phyloP scores from a whole-genome alignment of 257 asterid species.

The Solanum pimpinellifolium region DNA sequence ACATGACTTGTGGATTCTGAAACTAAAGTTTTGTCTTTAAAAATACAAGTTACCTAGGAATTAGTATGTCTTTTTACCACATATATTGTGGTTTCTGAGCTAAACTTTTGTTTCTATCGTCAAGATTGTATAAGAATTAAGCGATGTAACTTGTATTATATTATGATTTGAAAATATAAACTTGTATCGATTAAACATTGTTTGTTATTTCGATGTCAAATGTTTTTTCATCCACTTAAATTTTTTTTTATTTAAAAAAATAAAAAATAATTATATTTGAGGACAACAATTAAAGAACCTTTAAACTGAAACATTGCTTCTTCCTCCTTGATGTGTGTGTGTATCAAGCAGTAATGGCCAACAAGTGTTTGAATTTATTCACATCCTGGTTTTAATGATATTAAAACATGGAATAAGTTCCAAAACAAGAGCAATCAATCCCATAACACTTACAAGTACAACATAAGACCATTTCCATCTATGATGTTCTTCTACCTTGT shows the following conservation, averaged over 20 bases:
- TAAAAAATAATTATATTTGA: not conserved
- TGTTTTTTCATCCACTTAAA: not conserved
- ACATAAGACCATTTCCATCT: constrained; percentile 29
- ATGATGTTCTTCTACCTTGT: not conserved
- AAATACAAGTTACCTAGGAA: not conserved
- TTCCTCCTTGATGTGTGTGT: too few relatives aligned
- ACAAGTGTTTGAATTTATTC: too few relatives aligned
- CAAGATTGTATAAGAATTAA: not conserved
- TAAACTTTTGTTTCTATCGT: not conserved
- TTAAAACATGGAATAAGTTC: constrained; percentile 7
- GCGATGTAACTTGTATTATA: not conserved
- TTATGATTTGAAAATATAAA: not conserved
- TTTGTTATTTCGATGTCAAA: not conserved
- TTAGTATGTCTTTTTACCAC: not conserved
- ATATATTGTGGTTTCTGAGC: not conserved
- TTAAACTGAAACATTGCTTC: too few relatives aligned
- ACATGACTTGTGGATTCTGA: not conserved
- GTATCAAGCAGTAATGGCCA: too few relatives aligned
- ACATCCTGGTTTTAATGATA: not conserved
- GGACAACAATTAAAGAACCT: not conserved
- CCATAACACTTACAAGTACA: constrained; percentile 17
- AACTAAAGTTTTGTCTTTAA: not conserved
- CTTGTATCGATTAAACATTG: not conserved
- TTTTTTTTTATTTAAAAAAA: too few relatives aligned
- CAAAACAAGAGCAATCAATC: constrained; percentile 9